Base-by-base conservation (phyloP, 2,329 filamentous ascomycete genomes). In the Ciborinia camelliae region DNA sequence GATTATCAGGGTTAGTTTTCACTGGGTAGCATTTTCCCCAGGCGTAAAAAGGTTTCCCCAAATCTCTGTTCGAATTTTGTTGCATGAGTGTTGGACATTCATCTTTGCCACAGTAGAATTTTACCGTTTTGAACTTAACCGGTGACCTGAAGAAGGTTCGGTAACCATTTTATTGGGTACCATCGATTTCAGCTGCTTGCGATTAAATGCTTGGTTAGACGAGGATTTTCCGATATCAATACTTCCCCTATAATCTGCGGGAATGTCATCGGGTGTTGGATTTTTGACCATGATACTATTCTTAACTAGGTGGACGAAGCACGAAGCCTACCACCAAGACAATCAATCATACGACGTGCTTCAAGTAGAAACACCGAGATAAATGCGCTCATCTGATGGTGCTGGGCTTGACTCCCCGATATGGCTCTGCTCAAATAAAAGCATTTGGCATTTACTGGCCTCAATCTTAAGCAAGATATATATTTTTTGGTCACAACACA, bases 31-130 rank as follows among this genome's bases (percentile, higher is more conserved):
- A 57, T 57, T 20, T 18, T 32, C 14, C 32, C 14, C 8, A 6
- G 12, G n/a, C n/a, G n/a, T n/a, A n/a, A 57, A 32, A 45, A 57
- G 54, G 54, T 57, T 57, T 57, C 39, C 54, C 54, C 39, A 32
- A 39, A 32, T 45, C 6, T 32, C 32, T 57, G 32, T 57, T 39
- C 37, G 10, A 32, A 45, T 45, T 9, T 32, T 26, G 39, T 57
- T 9, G 26, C 28, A 45, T 39, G 32, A 57, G 28, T 45, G 20
- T 5, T 28, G 54, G 54, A 57, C 39, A 57, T 57, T 57, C 1
- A 45, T 32, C 10, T n/a, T 57, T 57, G 2, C 54, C n/a, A 32
- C 51, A 54, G 32, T 20, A 23, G 23, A 9, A 10, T 14, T 57
- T 20, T n/a, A 45, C 20, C 12, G 26, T n/a, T 45, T 32, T 8